Evolutionary conservation across 2,329 filamentous ascomycete genomes (phyloP), one percentile per base, ranked within the genome.

Genomic region (Cercospora beticola): DNA sequence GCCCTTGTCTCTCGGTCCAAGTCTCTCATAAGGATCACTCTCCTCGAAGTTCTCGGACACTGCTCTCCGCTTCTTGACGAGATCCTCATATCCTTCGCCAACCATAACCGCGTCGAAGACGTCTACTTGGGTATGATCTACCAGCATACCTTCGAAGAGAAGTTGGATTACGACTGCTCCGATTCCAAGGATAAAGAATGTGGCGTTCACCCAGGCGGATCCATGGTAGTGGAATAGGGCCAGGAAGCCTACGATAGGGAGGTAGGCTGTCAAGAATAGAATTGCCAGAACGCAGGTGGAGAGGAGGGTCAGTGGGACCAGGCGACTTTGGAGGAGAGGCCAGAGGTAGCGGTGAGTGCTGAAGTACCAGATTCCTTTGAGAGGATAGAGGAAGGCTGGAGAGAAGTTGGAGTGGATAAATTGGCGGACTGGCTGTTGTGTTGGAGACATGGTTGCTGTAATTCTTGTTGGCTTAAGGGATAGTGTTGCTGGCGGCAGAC

Each of bases 201-300:
- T 89, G 2, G 91, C 93, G 75, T 93, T 97, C 67, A 97, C 81
- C 92, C 93, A 97, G n/a, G 95, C 95, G 31, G 89, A 90, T 68
- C 88, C 81, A 28, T 74, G 86, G 66, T 73, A 91, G 75, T 98
- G 94, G 79, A 97, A 98, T 73, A 98, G 87, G 16, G 91, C 89
- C 23, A 99, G 86, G 75, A 99, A 92, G 1, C 92, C 92, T 66
- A 93, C 93, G 78, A 98, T 92, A 0, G 94, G 94, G 2, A 97
- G 82, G 74, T 97, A 98, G 0, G 92, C 85, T 80, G 95, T 96
- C 12, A 92, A 84, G 80, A 98, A 98, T 21, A 98, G 87, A 21
- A 96, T 84, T n/a, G 89, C 83, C 70, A 97, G 92, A 14, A 97
- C 91, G 65, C 95, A 88, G 14, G 90, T 83, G 0, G 94, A 97